Percentiles rank a stretch among this genome's conserved stretches.
Conservation (phyloP, 139 green algal species). For the Micromonas pusilla region DNA sequence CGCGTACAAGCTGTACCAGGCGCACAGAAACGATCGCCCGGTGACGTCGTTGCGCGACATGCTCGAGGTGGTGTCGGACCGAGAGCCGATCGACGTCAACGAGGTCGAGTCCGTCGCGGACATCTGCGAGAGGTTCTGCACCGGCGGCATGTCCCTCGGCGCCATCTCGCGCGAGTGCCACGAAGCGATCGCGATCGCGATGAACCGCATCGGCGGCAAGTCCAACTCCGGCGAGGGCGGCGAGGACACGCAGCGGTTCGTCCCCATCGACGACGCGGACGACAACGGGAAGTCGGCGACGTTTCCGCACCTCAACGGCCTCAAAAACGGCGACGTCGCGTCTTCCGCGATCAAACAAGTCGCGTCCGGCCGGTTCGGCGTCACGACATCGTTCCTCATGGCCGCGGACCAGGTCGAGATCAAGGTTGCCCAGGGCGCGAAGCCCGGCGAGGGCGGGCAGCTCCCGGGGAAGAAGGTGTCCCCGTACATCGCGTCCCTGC, state of each 20-base stretch:
- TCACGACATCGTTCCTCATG: slow-evolving; percentile 94
- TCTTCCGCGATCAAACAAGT: slow-evolving; percentile 96
- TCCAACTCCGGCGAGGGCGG: slow-evolving; percentile 88
- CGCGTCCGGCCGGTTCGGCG: slow-evolving; percentile 89
- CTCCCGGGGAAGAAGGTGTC: slow-evolving; percentile 70
- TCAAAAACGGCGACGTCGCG: slow-evolving; percentile 88
- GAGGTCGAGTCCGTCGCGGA: slow-evolving; percentile 74
- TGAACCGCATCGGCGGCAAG: slow-evolving; percentile 98
- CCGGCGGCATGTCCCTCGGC: slow-evolving; percentile 94
- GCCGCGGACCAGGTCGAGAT: slow-evolving; percentile 99
- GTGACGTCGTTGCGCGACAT: slow-evolving; percentile 75
- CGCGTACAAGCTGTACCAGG: slow-evolving; percentile 76
- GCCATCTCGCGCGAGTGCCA: slow-evolving; percentile 95
- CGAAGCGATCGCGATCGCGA: slow-evolving; percentile 96
- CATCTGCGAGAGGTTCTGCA: slow-evolving; percentile 97
- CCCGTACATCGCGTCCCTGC: slow-evolving; percentile 92
- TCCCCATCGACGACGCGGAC: slow-evolving; percentile 66
- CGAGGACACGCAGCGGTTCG: slow-evolving; percentile 81
- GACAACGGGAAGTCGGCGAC: slow-evolving; percentile 59
- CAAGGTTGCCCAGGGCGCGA: slow-evolving; percentile 87
- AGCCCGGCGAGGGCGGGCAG: slow-evolving; percentile 91
- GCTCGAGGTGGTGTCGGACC: slow-evolving; percentile 70
- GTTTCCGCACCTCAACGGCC: slow-evolving; percentile 84
- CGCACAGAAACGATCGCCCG: slow-evolving; percentile 33
- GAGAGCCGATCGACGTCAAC: slow-evolving; percentile 62